Base-by-base conservation (phyloP, 176 grass and related monocot genomes). In the Coix lacrymajobi region DNA sequence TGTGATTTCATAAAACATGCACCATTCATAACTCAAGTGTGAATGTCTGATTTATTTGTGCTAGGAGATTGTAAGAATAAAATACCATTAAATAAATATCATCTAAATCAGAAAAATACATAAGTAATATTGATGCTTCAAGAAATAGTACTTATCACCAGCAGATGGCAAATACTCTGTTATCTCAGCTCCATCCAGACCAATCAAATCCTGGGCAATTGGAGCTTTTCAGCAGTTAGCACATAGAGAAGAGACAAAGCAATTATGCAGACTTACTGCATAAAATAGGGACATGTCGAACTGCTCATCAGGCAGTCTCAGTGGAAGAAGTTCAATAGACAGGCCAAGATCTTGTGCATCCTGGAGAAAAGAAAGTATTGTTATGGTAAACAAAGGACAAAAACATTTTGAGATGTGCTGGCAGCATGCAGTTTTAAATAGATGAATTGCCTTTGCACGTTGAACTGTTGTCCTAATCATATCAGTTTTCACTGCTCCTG, bases 311-410 rank as follows among this genome's bases (percentile, higher is more conserved):
- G 84, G 75, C 69, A 65, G 78, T 57, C 90, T 89, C 76, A 98
- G 80, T 57, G 92, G 95, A 84, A 94, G 92, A 84, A 98, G 92
- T 64, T 98, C 95, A 77, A 98, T 86, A 57, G 85, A 92, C 46
- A 98, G 90, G 86, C 95, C 92, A 85, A 98, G 88, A 88, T 93
- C 95, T 89, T 89, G 75, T 73, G 88, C 90, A 77, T 98, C 95
- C 92, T 98, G 72, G 12, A 84, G 34, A 32, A n/a, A 83, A 52
- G 73, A 15, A 56, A 83, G 11, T 43, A 78, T 45, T 69, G 38
- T 49, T 48, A 80, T 2, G 13, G 72, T 20, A 71, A 25, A 57
- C 15, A 73, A 17, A 79, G 29, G 52, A 43, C 62, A 68, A 62
- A 26, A 44, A 83, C 19, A 14, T 20, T 25, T 69, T 81, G 64